Percentiles rank a stretch among this genome's conserved stretches.
Conservation (phyloP, 1,284 basidiomycete genomes). For the Trametes versicolor region DNA sequence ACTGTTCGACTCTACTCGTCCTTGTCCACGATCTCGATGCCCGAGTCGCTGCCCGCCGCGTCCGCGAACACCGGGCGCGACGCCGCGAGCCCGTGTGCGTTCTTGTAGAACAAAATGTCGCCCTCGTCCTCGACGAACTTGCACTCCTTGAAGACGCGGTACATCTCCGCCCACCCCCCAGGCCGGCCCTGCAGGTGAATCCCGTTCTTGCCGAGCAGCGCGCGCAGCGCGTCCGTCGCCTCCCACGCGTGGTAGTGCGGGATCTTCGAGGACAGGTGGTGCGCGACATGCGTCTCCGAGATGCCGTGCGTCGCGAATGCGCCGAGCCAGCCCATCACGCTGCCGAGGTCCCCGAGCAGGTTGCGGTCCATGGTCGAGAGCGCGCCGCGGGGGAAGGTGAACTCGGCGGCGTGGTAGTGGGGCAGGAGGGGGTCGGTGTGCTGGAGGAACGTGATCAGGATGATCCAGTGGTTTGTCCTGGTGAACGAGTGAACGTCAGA, state of each 20-base stretch:
- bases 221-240: slow-evolving; percentile 89
- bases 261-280: slow-evolving; percentile 93
- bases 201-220: slow-evolving; percentile 73
- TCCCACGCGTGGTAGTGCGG: slow-evolving; percentile 97
- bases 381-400: slow-evolving; percentile 97
- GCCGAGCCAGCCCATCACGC: slow-evolving; percentile 80
- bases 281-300: slow-evolving; percentile 92
- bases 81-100: slow-evolving; percentile 80
- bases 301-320: slow-evolving; percentile 86
- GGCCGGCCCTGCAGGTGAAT: slow-evolving; percentile 69
- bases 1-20: background rate
- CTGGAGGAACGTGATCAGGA: slow-evolving; percentile 94
- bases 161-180: slow-evolving; percentile 81
- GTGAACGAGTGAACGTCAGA: background rate
- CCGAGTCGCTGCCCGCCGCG: slow-evolving; percentile 81
- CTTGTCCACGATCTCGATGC: slow-evolving; percentile 62
- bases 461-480: slow-evolving; percentile 87
- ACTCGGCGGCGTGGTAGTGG: slow-evolving; percentile 92
- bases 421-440: slow-evolving; percentile 96
- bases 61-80: slow-evolving; percentile 72
- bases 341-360: slow-evolving; percentile 84
- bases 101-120: slow-evolving; percentile 93
- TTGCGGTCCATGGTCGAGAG: slow-evolving; percentile 93
- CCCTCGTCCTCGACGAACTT: slow-evolving; percentile 96
- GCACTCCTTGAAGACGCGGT: slow-evolving; percentile 80